phyloP scores from a whole-genome alignment of 106 monocot species.

The Phalaenopsis aphrodite region DNA sequence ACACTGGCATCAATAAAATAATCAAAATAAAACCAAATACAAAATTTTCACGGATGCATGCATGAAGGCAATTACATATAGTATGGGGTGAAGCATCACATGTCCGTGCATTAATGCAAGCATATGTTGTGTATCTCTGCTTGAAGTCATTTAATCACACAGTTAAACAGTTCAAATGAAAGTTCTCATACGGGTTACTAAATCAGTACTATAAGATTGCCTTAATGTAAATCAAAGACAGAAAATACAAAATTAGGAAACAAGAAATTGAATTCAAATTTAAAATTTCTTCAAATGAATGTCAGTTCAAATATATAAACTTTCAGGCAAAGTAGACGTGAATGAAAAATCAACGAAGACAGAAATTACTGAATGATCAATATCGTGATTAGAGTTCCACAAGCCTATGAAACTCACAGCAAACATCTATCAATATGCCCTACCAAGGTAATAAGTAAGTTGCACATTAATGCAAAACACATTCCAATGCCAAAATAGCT shows the following conservation, averaged over 20 bases:
- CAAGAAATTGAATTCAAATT: not conserved
- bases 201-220: not conserved
- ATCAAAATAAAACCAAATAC: too few relatives aligned
- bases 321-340: not conserved
- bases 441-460: not conserved
- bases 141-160: too few relatives aligned
- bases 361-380: not conserved
- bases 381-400: not conserved
- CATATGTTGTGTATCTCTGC: too few relatives aligned
- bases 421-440: not conserved
- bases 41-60: too few relatives aligned
- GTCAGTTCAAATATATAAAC: not conserved
- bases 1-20: too few relatives aligned
- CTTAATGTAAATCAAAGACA: not conserved
- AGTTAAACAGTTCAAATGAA: not conserved
- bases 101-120: too few relatives aligned
- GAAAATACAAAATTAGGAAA: conserved; percentile 4
- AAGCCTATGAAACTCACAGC: not conserved
- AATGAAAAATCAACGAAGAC: not conserved
- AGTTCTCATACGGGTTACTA: not conserved
- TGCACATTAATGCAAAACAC: not conserved
- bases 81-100: too few relatives aligned
- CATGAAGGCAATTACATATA: too few relatives aligned
- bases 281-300: not conserved
- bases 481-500: not conserved